Evolutionary conservation across 805 yeast species (phyloP).

Genomic region (Crinitomyces ghanaensis): DNA sequence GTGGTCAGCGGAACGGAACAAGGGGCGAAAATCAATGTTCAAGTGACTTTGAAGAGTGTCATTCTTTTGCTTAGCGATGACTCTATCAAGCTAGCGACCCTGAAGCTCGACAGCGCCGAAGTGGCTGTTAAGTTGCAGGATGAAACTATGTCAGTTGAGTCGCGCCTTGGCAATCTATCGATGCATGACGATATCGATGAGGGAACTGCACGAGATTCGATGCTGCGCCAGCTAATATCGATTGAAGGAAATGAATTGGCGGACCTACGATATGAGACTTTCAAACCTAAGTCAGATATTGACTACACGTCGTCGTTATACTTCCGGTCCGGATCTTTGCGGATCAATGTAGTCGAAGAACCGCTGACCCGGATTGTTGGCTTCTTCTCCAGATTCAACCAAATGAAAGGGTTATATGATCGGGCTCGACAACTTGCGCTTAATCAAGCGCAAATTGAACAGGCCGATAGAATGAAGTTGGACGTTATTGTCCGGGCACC

Average conservation of each 20-base stretch:
- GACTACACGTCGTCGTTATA: slow-evolving; percentile 43
- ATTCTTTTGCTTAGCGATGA: slow-evolving; percentile 72
- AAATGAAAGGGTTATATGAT: slow-evolving; percentile 85
- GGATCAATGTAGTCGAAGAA: slow-evolving; percentile 69
- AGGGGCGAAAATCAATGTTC: slow-evolving; percentile 39
- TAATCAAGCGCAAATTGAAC: slow-evolving; percentile 54
- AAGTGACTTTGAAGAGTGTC: slow-evolving; percentile 59
- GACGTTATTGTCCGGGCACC: slow-evolving; percentile 73
- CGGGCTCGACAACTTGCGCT: slow-evolving; percentile 80
- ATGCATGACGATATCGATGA: slow-evolving; percentile 67
- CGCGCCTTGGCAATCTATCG: slow-evolving; percentile 68
- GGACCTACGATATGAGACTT: slow-evolving; percentile 75
- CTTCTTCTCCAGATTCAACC: slow-evolving; percentile 62
- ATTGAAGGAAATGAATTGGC: slow-evolving; percentile 77
- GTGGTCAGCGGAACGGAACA: background rate
- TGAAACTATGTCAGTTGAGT: slow-evolving; percentile 59
- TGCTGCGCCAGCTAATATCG: slow-evolving; percentile 52
- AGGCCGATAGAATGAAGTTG: slow-evolving; percentile 52
- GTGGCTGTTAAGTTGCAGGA: slow-evolving; percentile 57
- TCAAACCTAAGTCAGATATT: slow-evolving; percentile 38
- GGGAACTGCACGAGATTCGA: slow-evolving; percentile 41
- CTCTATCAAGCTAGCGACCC: slow-evolving; percentile 67
- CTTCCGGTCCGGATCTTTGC: slow-evolving; percentile 65
- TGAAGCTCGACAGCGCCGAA: slow-evolving; percentile 63
- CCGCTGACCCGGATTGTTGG: slow-evolving; percentile 57